phyloP scores from a whole-genome alignment of 2,329 filamentous ascomycete species.

The Lecanicillium sp. region DNA sequence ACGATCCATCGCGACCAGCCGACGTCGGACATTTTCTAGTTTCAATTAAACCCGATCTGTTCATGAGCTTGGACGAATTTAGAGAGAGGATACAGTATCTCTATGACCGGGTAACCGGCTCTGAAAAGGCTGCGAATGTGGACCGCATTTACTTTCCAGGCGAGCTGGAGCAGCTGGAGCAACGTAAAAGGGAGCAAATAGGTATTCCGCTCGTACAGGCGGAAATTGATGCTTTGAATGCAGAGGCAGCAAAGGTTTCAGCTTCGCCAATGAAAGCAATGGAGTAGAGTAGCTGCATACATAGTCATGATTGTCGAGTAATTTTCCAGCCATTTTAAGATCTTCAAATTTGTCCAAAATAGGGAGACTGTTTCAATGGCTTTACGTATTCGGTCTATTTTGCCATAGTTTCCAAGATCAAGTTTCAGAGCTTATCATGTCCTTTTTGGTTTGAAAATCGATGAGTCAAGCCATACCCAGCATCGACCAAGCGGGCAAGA shows the following conservation, averaged over 20 bases:
- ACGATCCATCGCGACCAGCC: slow-evolving; percentile 59
- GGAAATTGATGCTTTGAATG: slow-evolving; percentile 47
- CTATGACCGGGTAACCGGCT: slow-evolving; percentile 43
- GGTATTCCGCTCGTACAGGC: slow-evolving; percentile 52
- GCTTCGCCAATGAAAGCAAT: slow-evolving; percentile 14
- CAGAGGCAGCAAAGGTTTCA: slow-evolving; percentile 39
- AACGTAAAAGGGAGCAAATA: slow-evolving; percentile 39
- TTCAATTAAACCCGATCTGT: slow-evolving; percentile 66
- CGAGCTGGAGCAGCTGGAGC: slow-evolving; percentile 50
- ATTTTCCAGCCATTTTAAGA: no score
- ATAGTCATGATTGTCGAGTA: no score
- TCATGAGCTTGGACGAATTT: slow-evolving; percentile 64
- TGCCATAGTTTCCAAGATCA: no score
- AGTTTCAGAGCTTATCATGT: no score
- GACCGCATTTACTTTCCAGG: slow-evolving; percentile 54
- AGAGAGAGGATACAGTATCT: slow-evolving; percentile 50
- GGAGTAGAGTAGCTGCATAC: no score
- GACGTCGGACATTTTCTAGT: slow-evolving; percentile 70
- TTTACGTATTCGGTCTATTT: no score
- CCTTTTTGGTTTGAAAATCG: no score
- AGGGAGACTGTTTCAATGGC: no score
- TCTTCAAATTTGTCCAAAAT: no score
- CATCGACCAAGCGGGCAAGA: neutral
- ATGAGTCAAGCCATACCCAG: no score
- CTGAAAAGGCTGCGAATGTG: slow-evolving; percentile 45